Evolutionary conservation across 2,329 filamentous ascomycete genomes (phyloP).

Genomic region (Stylonectria norvegica): DNA sequence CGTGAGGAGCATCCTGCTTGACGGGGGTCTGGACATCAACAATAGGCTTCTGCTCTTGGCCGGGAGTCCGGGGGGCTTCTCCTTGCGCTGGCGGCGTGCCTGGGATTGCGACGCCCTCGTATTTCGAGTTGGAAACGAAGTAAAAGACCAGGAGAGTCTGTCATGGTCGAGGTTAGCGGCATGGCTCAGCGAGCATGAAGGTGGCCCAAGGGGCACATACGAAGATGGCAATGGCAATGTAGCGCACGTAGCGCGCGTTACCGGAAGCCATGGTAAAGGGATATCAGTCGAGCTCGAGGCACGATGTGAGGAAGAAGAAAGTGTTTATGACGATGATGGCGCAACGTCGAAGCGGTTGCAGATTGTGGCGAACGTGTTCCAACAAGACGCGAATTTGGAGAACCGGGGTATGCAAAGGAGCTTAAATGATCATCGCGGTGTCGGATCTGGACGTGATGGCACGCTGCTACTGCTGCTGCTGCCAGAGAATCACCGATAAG

Average conservation of each 20-base stretch:
- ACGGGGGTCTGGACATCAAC: slow-evolving; percentile 20
- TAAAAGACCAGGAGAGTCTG: slow-evolving; percentile 58
- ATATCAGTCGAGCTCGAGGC: slow-evolving; percentile 5
- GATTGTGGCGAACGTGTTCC: background rate
- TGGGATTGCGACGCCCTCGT: slow-evolving; percentile 38
- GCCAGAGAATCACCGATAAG: background rate
- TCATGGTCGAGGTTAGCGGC: slow-evolving; percentile 5
- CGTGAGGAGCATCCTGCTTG: slow-evolving; percentile 11
- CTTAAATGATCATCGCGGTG: slow-evolving; percentile 3
- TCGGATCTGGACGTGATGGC: background rate
- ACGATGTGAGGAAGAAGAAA: slow-evolving; percentile 1
- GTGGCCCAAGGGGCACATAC: slow-evolving; percentile 57
- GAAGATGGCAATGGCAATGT: slow-evolving; percentile 78
- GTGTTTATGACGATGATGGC: slow-evolving; percentile 5
- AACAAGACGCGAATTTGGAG: background rate
- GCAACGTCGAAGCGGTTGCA: background rate
- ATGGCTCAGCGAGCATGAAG: slow-evolving; percentile 8
- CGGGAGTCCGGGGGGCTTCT: background rate
- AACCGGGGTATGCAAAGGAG: background rate
- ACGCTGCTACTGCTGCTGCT: background rate
- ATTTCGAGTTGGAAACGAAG: slow-evolving; percentile 65
- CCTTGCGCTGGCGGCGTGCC: slow-evolving; percentile 6
- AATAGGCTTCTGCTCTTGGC: slow-evolving; percentile 13
- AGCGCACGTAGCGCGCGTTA: slow-evolving; percentile 71
- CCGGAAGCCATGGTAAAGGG: slow-evolving; percentile 57